Conservation (phyloP, 331 rosid species). For the Spiraea crenata region DNA sequence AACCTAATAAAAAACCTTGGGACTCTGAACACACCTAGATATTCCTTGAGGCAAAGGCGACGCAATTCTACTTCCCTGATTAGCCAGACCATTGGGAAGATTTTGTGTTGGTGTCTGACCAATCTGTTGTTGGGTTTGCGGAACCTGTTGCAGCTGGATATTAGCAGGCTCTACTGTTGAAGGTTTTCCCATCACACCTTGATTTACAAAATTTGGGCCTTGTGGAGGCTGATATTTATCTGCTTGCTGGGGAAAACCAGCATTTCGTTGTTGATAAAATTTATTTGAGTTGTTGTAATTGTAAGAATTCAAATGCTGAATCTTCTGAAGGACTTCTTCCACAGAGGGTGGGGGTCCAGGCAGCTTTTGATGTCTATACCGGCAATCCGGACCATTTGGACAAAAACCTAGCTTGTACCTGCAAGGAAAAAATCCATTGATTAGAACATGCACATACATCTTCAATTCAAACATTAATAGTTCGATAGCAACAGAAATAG, state of each 20-base stretch:
- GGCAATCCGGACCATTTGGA: conserved; percentile 98
- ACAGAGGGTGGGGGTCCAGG: conserved; percentile 97
- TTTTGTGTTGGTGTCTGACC: conserved; percentile 61
- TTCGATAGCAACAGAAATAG: not conserved
- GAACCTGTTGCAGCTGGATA: conserved; percentile 79
- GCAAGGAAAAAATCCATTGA: conserved; percentile 30
- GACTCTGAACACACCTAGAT: conserved; percentile 98
- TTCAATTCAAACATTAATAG: not conserved
- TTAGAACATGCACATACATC: not conserved
- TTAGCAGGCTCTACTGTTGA: conserved; percentile 71
- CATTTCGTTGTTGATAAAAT: conserved; percentile 69
- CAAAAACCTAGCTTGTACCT: conserved; percentile 99
- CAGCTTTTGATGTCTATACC: conserved; percentile 91
- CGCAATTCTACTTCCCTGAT: conserved; percentile 68
- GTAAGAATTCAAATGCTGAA: conserved; percentile 86
- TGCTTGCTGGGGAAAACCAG: conserved; percentile 58
- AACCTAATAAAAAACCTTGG: conserved; percentile 59
- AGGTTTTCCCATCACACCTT: conserved; percentile 64
- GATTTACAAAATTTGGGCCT: conserved; percentile 51
- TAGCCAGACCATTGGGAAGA: conserved; percentile 64
- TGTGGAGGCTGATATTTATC: conserved; percentile 76
- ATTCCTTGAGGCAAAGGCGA: conserved; percentile 91
- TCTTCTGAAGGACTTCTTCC: conserved; percentile 98
- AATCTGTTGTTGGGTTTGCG: conserved; percentile 65
- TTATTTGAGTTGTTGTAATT: conserved; percentile 62